Percentiles rank a stretch among this genome's conserved stretches.
Conservation (phyloP, 306 rosid genomes). For the Clitoria ternatea region DNA sequence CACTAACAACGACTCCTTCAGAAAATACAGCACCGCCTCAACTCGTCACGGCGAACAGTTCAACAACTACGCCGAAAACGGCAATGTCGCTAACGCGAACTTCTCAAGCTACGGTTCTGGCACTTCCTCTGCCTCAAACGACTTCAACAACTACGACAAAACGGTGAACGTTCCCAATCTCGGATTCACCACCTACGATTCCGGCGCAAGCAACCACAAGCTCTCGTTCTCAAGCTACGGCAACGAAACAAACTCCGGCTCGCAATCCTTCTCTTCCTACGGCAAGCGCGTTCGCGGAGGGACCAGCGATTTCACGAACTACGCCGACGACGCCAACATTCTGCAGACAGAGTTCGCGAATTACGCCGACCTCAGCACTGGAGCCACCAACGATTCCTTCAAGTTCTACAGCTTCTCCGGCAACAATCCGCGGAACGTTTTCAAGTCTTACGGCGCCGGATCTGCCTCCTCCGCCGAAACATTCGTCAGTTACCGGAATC, state of each 20-base stretch:
- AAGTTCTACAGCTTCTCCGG: slow-evolving; percentile 56
- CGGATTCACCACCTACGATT: slow-evolving; percentile 58
- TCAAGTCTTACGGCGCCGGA: slow-evolving; percentile 53
- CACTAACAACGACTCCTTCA: slow-evolving; percentile 61
- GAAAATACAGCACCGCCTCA: slow-evolving; percentile 47
- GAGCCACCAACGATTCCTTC: slow-evolving; percentile 55
- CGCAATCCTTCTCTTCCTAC: slow-evolving; percentile 58
- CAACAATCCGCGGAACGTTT: slow-evolving; percentile 60
- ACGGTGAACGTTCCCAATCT: slow-evolving; percentile 79
- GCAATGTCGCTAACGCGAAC: slow-evolving; percentile 58
- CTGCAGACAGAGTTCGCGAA: slow-evolving; percentile 58
- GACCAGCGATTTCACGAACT: slow-evolving; percentile 55
- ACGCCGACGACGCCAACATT: slow-evolving; percentile 55
- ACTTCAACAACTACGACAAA: slow-evolving; percentile 57
- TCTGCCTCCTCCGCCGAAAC: slow-evolving; percentile 45
- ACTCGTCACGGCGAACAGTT: slow-evolving; percentile 47
- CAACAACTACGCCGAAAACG: slow-evolving; percentile 60
- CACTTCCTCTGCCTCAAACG: slow-evolving; percentile 45
- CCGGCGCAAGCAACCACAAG: slow-evolving; percentile 47
- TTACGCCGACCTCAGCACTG: slow-evolving; percentile 55
- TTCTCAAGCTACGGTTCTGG: slow-evolving; percentile 56
- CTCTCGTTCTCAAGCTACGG: slow-evolving; percentile 67
- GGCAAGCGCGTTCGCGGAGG: slow-evolving; percentile 52
- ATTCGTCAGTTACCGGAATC: slow-evolving; percentile 60
- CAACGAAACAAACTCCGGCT: slow-evolving; percentile 74